A percentile compares a stretch with the other conserved stretches of the same genome.
phyloP scores from a whole-genome alignment of 441 rosid species.

The Adansonia gregorii region DNA sequence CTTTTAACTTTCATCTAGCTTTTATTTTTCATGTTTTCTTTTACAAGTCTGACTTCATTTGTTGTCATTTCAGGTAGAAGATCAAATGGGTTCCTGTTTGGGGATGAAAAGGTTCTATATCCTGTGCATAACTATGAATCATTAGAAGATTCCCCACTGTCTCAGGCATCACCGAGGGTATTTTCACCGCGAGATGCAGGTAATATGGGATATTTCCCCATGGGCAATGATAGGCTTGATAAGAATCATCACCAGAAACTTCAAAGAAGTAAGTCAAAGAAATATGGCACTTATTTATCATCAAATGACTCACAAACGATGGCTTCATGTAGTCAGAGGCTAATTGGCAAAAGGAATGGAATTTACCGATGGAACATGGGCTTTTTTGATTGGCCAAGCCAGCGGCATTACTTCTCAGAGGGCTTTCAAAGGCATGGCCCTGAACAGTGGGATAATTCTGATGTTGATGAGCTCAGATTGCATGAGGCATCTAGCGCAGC shows the following conservation, averaged over 20 bases:
- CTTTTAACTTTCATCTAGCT: constrained; percentile 18
- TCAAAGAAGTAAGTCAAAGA: constrained; percentile 56
- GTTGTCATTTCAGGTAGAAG: constrained; percentile 66
- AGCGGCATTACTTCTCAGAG: constrained; percentile 39
- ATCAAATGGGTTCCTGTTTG: constrained; percentile 60
- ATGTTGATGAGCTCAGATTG: constrained; percentile 65
- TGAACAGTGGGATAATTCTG: constrained; percentile 53
- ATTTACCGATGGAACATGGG: constrained; percentile 51
- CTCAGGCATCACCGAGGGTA: constrained; percentile 59
- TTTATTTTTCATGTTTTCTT: neutral
- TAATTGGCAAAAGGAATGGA: constrained; percentile 54
- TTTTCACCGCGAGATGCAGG: constrained; percentile 56
- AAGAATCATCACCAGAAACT: constrained; percentile 50
- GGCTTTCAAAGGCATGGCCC: constrained; percentile 42
- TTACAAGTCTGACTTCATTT: constrained; percentile 15
- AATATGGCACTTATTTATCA: constrained; percentile 38
- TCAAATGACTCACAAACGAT: constrained; percentile 38
- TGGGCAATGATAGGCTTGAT: constrained; percentile 53
- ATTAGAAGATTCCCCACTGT: constrained; percentile 55
- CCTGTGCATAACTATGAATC: constrained; percentile 57
- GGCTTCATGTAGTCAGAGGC: constrained; percentile 40
- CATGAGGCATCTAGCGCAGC: constrained; percentile 81
- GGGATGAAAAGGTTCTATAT: constrained; percentile 68
- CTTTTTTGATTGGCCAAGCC: constrained; percentile 54
- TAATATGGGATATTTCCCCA: constrained; percentile 46